Evolutionary conservation across 176 grass and related monocot species (phyloP), one percentile per base, ranked within the genome.

Genomic region (Elaeis guineensis): DNA sequence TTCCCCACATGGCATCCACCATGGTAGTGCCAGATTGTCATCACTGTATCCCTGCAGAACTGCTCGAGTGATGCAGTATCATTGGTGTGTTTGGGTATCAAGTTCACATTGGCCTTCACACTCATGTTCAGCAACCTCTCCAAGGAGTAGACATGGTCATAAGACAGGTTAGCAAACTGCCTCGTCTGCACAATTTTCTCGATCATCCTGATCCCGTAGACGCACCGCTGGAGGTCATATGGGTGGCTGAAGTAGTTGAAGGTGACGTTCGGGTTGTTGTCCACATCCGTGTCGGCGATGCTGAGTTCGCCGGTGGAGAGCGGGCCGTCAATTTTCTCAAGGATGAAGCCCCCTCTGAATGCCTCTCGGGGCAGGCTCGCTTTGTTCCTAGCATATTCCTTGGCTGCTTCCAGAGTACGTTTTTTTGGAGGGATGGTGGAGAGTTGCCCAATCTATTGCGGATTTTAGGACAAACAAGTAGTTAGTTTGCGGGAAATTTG

Each of bases 11-110:
- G 75, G 39, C 89, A 95, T 17, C 89, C 89, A 19, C 89, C 85
- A 70, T 95, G 89, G 55, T 95, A 95, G 69, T 95, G 89, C 89
- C 89, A 95, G 63, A 95, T 95, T 50, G 89, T 95, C 32, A 82
- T 76, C 20, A 95, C 85, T 8, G 85, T 89, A 56, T 95, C 89
- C 75, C 64, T 82, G 71, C 89, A 95, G 85, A 88, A 95, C 59
- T 95, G 89, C 78, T 95, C 81, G 52, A 95, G 25, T 39, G 85
- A 89, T 65, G 83, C 64, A 3, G 81, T 85, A 39, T 87, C 85
- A 63, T 95, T 85, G 29, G 84, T 79, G 75, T 89, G 85, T 77
- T 85, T 95, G 21, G 89, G 89, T 59, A 89, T 95, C 72, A 95
- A 50, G 55, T 95, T 95, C 25, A 95, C 72, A 57, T 95, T 89